Base-by-base conservation (phyloP, 306 rosid genomes). In the Oxytropis ochrocephala region DNA sequence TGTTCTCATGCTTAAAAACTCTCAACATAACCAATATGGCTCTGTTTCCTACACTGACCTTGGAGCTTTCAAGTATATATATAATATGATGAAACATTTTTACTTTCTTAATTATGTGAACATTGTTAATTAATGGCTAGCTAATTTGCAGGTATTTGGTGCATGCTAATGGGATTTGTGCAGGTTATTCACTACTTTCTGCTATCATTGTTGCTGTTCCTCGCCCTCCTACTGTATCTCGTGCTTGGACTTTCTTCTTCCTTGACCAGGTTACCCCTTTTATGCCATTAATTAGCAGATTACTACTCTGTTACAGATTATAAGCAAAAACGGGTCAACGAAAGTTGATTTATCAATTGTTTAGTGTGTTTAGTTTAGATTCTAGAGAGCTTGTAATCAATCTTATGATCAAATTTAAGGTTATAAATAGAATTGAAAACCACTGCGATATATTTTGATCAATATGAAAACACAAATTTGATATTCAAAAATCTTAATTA, bases 131-230 rank as follows among this genome's bases (percentile, higher is more conserved):
- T 24, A 24, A 24, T 38, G 38, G 38, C 8, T 33, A 33, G 8
- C 38, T 2, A 21, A 30, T 33, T 5, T 67, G 79, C 58, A 93
- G 98, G 96, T 88, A 85, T 80, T 74, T 93, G 90, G 97, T 93
- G 75, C 84, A 90, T 78, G 96, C 88, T 3, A 93, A 93, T 65
- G 97, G 97, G 6, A 81, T 93, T 3, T 93, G 98, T 10, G 98
- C 97, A 1, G 98, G 97, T 8, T 93, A 90, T 74, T 90, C 97
- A 6, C 85, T 93, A 42, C 87, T 93, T 9, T 88, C 97, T 21
- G 97, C 98, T 0, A 73, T 76, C 13, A 41, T 84, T 10, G 81
- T 79, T 41, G 96, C 98, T 24, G 71, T 82, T 87, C 86, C 87
- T 6, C 89, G 88, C 8, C 82, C 91, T 14, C 65, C 73, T 29